phyloP scores from a whole-genome alignment of 305 asterid genomes.

The Salvia sclarea region DNA sequence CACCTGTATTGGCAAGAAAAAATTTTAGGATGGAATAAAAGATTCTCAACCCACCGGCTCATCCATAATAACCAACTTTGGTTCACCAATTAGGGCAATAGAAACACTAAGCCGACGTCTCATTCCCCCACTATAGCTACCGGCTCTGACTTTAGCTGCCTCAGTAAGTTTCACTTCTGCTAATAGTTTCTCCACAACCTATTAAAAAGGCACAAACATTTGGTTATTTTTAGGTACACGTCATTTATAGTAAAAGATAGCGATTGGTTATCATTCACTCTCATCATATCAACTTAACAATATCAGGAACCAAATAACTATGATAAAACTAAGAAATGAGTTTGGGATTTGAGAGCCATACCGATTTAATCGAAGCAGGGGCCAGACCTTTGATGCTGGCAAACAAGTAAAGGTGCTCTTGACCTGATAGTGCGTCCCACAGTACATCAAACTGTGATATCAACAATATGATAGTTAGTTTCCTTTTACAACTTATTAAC shows the following conservation, averaged over 20 bases:
- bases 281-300: neutral
- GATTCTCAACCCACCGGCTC: slow-evolving; percentile 68
- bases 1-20: slow-evolving; percentile 20
- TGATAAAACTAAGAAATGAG: neutral
- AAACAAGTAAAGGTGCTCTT: slow-evolving; percentile 85
- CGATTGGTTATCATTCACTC: neutral
- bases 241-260: neutral
- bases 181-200: slow-evolving; percentile 67
- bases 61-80: slow-evolving; percentile 83
- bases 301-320: neutral
- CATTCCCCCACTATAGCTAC: slow-evolving; percentile 97
- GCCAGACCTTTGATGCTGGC: slow-evolving; percentile 85
- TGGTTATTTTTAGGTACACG: neutral
- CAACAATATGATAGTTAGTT: slow-evolving; percentile 30
- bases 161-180: slow-evolving; percentile 76
- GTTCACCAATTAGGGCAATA: slow-evolving; percentile 93
- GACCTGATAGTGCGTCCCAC: slow-evolving; percentile 90
- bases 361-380: slow-evolving; percentile 56
- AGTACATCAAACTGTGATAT: slow-evolving; percentile 78
- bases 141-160: slow-evolving; percentile 68
- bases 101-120: slow-evolving; percentile 94
- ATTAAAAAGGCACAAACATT: slow-evolving; percentile 18
- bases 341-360: slow-evolving; percentile 35
- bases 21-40: neutral
- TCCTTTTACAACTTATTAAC: slow-evolving; percentile 18